Evolutionary conservation across 257 asterid genomes (phyloP).

Genomic region (Primulina eburnea): DNA sequence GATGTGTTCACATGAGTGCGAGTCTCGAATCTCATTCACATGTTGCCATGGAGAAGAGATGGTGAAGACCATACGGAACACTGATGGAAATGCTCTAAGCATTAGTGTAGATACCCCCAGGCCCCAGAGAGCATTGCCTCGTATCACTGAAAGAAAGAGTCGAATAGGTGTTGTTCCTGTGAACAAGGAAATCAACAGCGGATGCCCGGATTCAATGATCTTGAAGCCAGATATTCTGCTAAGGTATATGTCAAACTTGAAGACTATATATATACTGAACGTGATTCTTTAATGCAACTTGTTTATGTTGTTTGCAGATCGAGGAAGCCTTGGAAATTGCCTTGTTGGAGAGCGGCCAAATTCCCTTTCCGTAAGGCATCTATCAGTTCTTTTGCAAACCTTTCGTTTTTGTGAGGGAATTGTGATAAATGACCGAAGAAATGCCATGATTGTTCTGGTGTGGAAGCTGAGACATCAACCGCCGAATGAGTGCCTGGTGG

Average conservation of each 20-base stretch:
- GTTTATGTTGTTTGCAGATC: conserved; percentile 22
- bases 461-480: conserved; percentile 41
- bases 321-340: conserved; percentile 36
- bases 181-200: conserved; percentile 25
- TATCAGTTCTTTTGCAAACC: background rate
- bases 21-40: conserved; percentile 43
- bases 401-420: background rate
- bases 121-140: conserved; percentile 26
- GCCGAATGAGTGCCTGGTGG: conserved; percentile 28
- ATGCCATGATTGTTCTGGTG: conserved; percentile 35
- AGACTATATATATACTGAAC: background rate
- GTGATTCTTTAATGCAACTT: background rate
- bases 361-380: conserved; percentile 57
- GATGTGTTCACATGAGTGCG: conserved; percentile 54
- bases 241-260: conserved; percentile 32
- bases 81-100: conserved; percentile 61
- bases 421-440: background rate
- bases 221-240: conserved; percentile 31
- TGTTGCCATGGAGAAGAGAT: conserved; percentile 52
- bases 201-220: conserved; percentile 27
- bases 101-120: conserved; percentile 37
- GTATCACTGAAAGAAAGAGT: conserved; percentile 15
- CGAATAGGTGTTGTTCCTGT: conserved; percentile 26
- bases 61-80: conserved; percentile 48
- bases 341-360: conserved; percentile 50